Base-by-base conservation (phyloP, 108 stramenopile species). In the Nitzschia sp. region DNA sequence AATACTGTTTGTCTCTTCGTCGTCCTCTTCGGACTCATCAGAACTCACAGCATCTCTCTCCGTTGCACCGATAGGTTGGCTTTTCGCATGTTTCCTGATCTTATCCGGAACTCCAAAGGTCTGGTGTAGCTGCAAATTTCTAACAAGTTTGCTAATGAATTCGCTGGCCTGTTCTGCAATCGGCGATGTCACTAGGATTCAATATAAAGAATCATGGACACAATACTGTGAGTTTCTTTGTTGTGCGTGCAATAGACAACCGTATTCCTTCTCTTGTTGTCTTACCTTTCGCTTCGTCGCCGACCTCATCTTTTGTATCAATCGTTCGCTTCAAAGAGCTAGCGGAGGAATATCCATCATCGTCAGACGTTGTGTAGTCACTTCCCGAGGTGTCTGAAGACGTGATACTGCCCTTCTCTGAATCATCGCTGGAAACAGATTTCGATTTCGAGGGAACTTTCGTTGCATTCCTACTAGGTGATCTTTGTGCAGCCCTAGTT, bases 1-100 rank as follows among this genome's bases (percentile, higher is more conserved):
- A 25, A 61, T 61, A 26, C 60, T 61, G 26, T 61, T 41, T 13
- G 23, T 41, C n/a, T 61, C 60, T 23, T 60, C 58, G 35, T 60
- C 35, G 2, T 15, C 15, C n/a, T 21, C 45, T 15, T 22, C 21
- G 17, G 13, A 16, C 5, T 41, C 21, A 22, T 19, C 21, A 16
- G 17, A 26, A 25, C 41, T 25, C 21, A 15, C 41, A 13, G n/a
- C 41, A 15, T 8, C 41, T 8, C 0, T 38, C 41, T 41, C 41
- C 4, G 8, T 21, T 4, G 19, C 48, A 50, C 4, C 48, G 23
- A 61, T 61, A 13, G 60, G 60, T 26, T 61, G 23, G 41, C 60
- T 61, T 2, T 41, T 38, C 1, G 41, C 60, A 9, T 61, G 60
- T 15, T 19, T 25, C 5, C 45, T 61, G 1, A 61, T 34, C 23